phyloP scores from a whole-genome alignment of 495 filamentous ascomycete species.

The Bacidia gigantensis region DNA sequence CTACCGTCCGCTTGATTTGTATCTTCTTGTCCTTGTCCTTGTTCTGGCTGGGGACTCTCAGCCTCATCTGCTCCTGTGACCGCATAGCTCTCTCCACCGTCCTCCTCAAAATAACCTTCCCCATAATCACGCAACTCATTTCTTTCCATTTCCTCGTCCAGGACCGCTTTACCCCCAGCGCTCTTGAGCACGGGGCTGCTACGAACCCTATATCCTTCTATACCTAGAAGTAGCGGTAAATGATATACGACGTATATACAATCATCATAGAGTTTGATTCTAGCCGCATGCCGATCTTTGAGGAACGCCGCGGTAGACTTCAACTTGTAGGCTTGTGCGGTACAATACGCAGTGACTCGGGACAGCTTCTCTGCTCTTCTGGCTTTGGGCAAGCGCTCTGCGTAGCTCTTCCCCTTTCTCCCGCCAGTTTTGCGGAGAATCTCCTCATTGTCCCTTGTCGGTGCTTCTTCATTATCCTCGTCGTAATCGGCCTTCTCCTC shows the following conservation, averaged over 20 bases:
- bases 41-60: slow-evolving; percentile 23
- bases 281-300: slow-evolving; percentile 75
- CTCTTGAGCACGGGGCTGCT: slow-evolving; percentile 86
- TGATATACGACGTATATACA: slow-evolving; percentile 95
- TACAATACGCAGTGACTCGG: slow-evolving; percentile 90
- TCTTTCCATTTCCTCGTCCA: slow-evolving; percentile 93
- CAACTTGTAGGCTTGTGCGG: slow-evolving; percentile 84
- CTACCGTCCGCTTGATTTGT: slow-evolving; percentile 7
- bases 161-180: slow-evolving; percentile 77
- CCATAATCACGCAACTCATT: slow-evolving; percentile 82
- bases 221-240: slow-evolving; percentile 70
- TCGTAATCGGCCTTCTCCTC: slow-evolving; percentile 44
- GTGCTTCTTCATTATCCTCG: slow-evolving; percentile 50
- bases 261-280: slow-evolving; percentile 98
- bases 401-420: slow-evolving; percentile 78
- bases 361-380: slow-evolving; percentile 76
- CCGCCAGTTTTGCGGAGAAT: slow-evolving; percentile 46
- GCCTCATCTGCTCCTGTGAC: slow-evolving; percentile 18
- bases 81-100: slow-evolving; percentile 28
- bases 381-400: slow-evolving; percentile 83
- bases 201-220: slow-evolving; percentile 70
- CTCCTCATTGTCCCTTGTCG: slow-evolving; percentile 70
- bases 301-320: slow-evolving; percentile 75
- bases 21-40: slow-evolving; percentile 13
- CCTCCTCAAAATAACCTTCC: slow-evolving; percentile 67